A percentile compares a stretch with the other conserved stretches of the same genome.
These are phyloP conservation scores for Sequoiadendron giganteum DNA, from an alignment of 75 land plant genomes.

Conservation along the genomic window DNA sequence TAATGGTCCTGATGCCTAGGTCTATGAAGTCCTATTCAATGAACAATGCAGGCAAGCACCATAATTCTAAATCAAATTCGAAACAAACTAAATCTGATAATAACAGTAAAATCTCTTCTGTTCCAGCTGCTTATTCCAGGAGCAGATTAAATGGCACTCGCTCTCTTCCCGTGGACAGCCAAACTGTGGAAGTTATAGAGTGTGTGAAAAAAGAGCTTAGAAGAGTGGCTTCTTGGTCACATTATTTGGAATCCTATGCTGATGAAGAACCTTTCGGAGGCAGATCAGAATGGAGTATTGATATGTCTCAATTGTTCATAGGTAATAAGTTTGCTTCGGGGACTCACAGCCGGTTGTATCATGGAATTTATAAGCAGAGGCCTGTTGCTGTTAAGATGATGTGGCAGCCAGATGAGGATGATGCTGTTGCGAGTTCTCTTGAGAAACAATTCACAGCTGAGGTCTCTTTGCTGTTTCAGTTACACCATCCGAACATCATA, in stretches of 20 bases:
- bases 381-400: slow-evolving; percentile 93
- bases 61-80: neutral
- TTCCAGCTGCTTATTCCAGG: neutral
- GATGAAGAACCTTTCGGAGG: slow-evolving; percentile 51
- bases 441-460: slow-evolving; percentile 87
- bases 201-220: slow-evolving; percentile 26
- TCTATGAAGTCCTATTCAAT: neutral
- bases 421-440: slow-evolving; percentile 44
- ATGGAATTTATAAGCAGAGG: slow-evolving; percentile 79
- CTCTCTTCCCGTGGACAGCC: slow-evolving; percentile 8
- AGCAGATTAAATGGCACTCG: slow-evolving; percentile 10
- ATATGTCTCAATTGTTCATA: slow-evolving; percentile 81
- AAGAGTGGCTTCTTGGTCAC: slow-evolving; percentile 78
- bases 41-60: neutral
- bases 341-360: slow-evolving; percentile 79
- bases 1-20: neutral
- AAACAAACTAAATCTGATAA: neutral
- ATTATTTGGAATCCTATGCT: slow-evolving; percentile 61
- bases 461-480: slow-evolving; percentile 67
- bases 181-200: neutral
- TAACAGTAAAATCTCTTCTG: neutral
- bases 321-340: slow-evolving; percentile 91
- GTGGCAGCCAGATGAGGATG: slow-evolving; percentile 79
- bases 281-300: slow-evolving; percentile 74
- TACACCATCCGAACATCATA: slow-evolving; percentile 85